These are phyloP conservation scores for Russula lepida DNA, from an alignment of 768 basidiomycete genomes.

Conservation along the genomic window DNA sequence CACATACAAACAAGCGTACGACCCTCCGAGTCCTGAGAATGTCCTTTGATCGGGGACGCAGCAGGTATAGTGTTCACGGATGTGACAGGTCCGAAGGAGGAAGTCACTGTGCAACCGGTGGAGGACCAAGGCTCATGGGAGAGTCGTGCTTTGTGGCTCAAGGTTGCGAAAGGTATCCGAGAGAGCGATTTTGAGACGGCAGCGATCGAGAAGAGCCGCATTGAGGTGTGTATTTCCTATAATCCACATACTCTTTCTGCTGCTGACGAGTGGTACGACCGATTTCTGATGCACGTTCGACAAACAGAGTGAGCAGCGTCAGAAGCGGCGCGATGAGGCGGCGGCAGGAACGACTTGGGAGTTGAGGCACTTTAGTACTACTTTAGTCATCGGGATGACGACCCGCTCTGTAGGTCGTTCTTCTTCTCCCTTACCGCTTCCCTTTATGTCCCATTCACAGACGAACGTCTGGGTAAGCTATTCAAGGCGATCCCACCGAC, in stretches of 20 bases:
- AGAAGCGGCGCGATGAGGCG: slow-evolving; percentile 73
- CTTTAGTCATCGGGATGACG: slow-evolving; percentile 51
- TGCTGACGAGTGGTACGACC: too few relatives aligned
- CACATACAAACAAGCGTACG: too few relatives aligned
- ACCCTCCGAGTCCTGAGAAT: too few relatives aligned
- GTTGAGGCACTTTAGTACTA: slow-evolving; percentile 81
- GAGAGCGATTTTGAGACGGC: slow-evolving; percentile 91
- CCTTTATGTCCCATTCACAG: slow-evolving; percentile 29
- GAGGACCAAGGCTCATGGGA: slow-evolving; percentile 75
- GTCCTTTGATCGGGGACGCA: too few relatives aligned
- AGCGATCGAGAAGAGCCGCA: slow-evolving; percentile 76
- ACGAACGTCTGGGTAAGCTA: slow-evolving; percentile 54
- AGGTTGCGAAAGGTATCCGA: slow-evolving; percentile 84
- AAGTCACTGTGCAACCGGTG: slow-evolving; percentile 55
- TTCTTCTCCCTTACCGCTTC: not conserved
- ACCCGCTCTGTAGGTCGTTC: slow-evolving; percentile 56
- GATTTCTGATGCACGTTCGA: not conserved
- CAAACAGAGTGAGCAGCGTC: slow-evolving; percentile 84
- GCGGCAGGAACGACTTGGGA: slow-evolving; percentile 67
- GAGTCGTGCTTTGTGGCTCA: slow-evolving; percentile 75
- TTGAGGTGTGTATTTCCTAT: slow-evolving; percentile 54
- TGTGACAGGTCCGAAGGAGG: slow-evolving; percentile 63
- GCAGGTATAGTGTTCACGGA: slow-evolving; percentile 63
- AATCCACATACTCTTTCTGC: not conserved
- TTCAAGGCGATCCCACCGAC: slow-evolving; percentile 58